phyloP scores from a whole-genome alignment of 495 filamentous ascomycete species.

The Penicillium manginii region DNA sequence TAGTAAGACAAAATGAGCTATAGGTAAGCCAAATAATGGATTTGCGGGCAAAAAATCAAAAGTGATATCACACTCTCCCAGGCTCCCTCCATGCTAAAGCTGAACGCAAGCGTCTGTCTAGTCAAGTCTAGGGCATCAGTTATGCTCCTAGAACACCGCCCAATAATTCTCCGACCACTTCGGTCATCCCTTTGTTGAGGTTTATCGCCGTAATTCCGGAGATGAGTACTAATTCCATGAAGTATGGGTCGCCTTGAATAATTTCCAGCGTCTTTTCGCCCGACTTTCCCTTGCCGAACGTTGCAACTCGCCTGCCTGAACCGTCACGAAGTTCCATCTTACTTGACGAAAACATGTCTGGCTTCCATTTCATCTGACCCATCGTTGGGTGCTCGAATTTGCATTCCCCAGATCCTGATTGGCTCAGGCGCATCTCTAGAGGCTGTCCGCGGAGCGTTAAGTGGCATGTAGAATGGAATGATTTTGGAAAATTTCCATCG shows the following conservation, averaged over 20 bases:
- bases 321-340: constrained; percentile 1
- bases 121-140: too few relatives aligned
- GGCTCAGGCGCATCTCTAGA: constrained; percentile 5
- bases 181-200: neutral
- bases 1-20: too few relatives aligned
- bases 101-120: too few relatives aligned
- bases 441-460: constrained; percentile 8
- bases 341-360: neutral
- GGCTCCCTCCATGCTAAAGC: too few relatives aligned
- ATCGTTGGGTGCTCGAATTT: constrained; percentile 1
- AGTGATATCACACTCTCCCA: too few relatives aligned
- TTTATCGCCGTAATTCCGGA: neutral
- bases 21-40: too few relatives aligned
- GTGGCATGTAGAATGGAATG: constrained; percentile 4
- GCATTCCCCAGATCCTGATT: constrained; percentile 2
- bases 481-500: neutral
- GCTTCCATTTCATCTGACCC: constrained; percentile 2
- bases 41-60: too few relatives aligned
- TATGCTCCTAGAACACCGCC: neutral
- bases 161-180: neutral
- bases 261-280: neutral
- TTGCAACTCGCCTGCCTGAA: neutral
- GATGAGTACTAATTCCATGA: neutral
- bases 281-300: neutral
- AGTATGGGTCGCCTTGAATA: neutral